Conservation (phyloP, 148 eudicot species). For the Silene conica region DNA sequence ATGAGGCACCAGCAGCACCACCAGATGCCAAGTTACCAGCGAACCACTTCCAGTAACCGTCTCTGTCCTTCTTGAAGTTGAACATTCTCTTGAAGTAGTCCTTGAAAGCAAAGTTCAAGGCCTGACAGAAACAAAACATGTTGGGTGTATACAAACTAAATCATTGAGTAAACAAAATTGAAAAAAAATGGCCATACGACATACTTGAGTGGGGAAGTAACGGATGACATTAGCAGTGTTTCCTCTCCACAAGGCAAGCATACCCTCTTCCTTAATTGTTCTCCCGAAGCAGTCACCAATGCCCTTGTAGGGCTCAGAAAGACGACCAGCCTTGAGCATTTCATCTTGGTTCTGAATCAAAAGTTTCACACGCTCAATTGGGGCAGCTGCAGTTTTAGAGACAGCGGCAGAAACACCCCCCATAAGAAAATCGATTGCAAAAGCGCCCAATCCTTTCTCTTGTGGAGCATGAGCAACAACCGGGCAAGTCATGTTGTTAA, state of each 20-base stretch:
- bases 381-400: slow-evolving; percentile 82
- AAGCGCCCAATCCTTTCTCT: slow-evolving; percentile 56
- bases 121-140: slow-evolving; percentile 28
- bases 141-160: neutral
- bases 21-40: slow-evolving; percentile 75
- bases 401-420: slow-evolving; percentile 88
- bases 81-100: slow-evolving; percentile 73
- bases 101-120: slow-evolving; percentile 76
- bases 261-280: slow-evolving; percentile 61
- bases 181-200: neutral
- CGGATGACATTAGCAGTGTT: slow-evolving; percentile 78
- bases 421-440: slow-evolving; percentile 73
- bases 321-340: slow-evolving; percentile 72
- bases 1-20: slow-evolving; percentile 75
- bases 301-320: slow-evolving; percentile 71
- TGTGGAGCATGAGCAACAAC: slow-evolving; percentile 62
- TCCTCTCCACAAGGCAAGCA: slow-evolving; percentile 67
- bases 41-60: slow-evolving; percentile 80
- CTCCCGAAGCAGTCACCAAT: slow-evolving; percentile 69
- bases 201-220: slow-evolving; percentile 83
- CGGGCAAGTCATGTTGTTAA: slow-evolving; percentile 37
- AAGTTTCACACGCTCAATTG: slow-evolving; percentile 78
- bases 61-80: slow-evolving; percentile 71
- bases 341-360: slow-evolving; percentile 86
- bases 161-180: neutral